These are phyloP conservation scores for Ophiocordyceps camponoti-saundersi DNA, from an alignment of 2,329 filamentous ascomycete species.

Conservation along the genomic window DNA sequence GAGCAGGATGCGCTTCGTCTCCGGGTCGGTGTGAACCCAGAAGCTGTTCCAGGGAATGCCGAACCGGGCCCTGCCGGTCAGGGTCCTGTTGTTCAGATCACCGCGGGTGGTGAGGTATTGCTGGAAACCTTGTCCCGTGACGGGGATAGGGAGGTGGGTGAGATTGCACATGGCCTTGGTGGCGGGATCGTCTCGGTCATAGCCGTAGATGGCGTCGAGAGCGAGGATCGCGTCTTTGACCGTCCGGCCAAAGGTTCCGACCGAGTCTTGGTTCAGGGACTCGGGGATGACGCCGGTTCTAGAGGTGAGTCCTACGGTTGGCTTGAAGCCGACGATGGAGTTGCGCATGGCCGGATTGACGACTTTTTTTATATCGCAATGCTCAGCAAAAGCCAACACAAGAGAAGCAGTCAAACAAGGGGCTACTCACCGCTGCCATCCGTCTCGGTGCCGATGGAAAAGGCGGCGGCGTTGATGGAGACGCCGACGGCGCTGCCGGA, in stretches of 20 bases:
- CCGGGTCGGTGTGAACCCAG: slow-evolving; percentile 42
- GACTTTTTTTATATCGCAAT: no score
- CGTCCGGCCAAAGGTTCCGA: slow-evolving; percentile 50
- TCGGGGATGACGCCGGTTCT: slow-evolving; percentile 48
- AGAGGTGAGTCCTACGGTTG: slow-evolving; percentile 57
- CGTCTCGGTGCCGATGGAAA: slow-evolving; percentile 58
- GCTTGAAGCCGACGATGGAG: slow-evolving; percentile 56
- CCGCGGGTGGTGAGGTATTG: slow-evolving; percentile 35
- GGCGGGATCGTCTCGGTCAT: slow-evolving; percentile 49
- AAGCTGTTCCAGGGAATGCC: slow-evolving; percentile 58
- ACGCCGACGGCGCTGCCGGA: slow-evolving; percentile 51
- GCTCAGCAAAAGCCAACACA: no score
- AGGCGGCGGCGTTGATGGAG: slow-evolving; percentile 42
- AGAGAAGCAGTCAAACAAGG: no score
- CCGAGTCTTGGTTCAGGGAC: slow-evolving; percentile 48
- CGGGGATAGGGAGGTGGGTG: slow-evolving; percentile 41
- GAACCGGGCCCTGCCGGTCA: slow-evolving; percentile 22
- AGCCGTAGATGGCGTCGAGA: slow-evolving; percentile 51
- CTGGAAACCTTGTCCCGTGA: slow-evolving; percentile 36
- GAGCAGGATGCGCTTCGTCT: slow-evolving; percentile 36
- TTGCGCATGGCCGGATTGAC: slow-evolving; percentile 58
- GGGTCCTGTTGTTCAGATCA: slow-evolving; percentile 37
- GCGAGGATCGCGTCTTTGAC: slow-evolving; percentile 51
- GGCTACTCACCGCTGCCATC: slow-evolving; percentile 39
- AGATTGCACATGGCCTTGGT: slow-evolving; percentile 17